Evolutionary conservation across 306 rosid genomes (phyloP), one percentile per base, ranked within the genome.

Genomic region (Rubus idaeus): DNA sequence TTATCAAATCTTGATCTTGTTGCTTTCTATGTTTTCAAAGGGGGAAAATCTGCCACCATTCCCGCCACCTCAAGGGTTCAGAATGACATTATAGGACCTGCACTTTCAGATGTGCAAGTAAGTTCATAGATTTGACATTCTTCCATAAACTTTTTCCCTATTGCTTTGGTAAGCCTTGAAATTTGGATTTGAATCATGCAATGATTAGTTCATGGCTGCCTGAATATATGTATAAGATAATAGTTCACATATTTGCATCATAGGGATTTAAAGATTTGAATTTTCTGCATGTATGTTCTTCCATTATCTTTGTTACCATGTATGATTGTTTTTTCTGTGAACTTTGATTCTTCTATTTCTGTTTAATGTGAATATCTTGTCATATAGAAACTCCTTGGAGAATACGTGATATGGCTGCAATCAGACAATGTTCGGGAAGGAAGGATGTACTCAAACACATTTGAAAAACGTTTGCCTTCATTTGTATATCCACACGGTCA

Each of bases 1-100:
- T 79, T 95, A 79, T 92, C 97, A 79, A 95, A 95, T 85, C 80
- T 92, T 77, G 97, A 95, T 83, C 79, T 86, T 40, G 92, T 87
- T 80, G 87, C 89, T 71, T 89, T 87, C 49, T 95, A 84, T 79
- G 84, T 84, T 78, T 89, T 95, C 89, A 90, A 89, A 83, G 92
- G 96, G 68, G 95, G 86, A 77, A 87, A 82, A 16, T 76, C 78
- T 40, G 71, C 70, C 72, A 73, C 90, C 21, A 77, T 84, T 85
- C 85, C 92, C 71, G 89, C 92, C 68, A 84, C 96, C 79, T 84
- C 93, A 68, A 90, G 85, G 85, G 81, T 95, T 87, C 92, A 88
- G 79, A 90, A 88, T 77, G 92, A 91, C 87, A 87, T 95, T 39
- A 84, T 95, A 77, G 86, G 81, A 62, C 97, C 97, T 49, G 89